A percentile compares a stretch with the other conserved stretches of the same genome.
Conservation (phyloP, 306 rosid genomes). For the Cercis canadensis region DNA sequence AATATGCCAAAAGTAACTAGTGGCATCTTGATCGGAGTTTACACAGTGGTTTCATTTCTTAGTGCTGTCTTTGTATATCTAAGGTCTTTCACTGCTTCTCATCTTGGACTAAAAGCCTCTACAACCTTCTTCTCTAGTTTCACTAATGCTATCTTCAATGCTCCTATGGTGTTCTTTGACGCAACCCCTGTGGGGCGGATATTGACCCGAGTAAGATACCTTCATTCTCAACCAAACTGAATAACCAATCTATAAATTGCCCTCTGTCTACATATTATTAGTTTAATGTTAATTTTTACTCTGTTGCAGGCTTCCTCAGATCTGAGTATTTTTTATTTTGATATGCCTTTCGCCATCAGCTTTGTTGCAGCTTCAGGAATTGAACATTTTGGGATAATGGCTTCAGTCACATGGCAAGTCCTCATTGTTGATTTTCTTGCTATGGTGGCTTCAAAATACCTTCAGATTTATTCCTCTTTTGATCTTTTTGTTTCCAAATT, state of each 20-base stretch:
- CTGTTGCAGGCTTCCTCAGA: constrained; percentile 80
- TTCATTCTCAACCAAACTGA: no score
- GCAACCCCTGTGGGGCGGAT: no score
- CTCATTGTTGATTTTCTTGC: constrained; percentile 67
- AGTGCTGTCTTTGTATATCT: constrained; percentile 51
- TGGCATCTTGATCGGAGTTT: constrained; percentile 57
- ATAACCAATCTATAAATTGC: no score
- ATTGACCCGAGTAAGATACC: no score
- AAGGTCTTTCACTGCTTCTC: constrained; percentile 49
- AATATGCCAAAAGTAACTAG: constrained; percentile 54
- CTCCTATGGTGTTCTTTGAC: no score
- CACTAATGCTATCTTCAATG: no score
- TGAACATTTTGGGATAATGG: constrained; percentile 68
- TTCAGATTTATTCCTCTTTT: constrained; percentile 59
- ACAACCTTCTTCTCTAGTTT: no score
- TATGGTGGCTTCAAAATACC: constrained; percentile 53
- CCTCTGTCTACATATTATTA: no score
- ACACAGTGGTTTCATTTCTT: constrained; percentile 55
- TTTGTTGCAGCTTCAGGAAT: constrained; percentile 38
- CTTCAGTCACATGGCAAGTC: constrained; percentile 83
- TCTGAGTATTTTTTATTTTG: constrained; percentile 77
- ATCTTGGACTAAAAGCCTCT: constrained; percentile 80
- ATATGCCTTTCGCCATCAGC: constrained; percentile 62
- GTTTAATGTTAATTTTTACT: no score
- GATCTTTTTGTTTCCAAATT: background rate